These are phyloP conservation scores for Esteya vermicola DNA, from an alignment of 2,329 filamentous ascomycete species.

Conservation along the genomic window DNA sequence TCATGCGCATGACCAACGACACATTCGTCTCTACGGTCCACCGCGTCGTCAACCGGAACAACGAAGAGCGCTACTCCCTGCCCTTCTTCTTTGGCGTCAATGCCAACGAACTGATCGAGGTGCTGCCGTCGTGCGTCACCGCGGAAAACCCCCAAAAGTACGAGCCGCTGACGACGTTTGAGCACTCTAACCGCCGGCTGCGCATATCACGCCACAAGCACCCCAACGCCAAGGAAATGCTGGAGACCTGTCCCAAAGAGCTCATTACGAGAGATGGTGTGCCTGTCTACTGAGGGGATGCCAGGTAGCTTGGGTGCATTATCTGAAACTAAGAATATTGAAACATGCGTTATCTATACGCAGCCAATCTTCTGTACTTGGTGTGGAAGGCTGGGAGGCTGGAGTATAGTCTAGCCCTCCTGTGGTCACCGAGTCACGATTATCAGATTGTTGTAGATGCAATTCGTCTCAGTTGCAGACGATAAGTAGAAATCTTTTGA, in stretches of 20 bases:
- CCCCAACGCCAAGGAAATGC: neutral
- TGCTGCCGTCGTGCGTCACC: constrained; percentile 17
- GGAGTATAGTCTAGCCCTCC: too few relatives aligned
- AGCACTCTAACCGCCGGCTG: constrained; percentile 14
- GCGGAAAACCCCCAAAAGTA: constrained; percentile 18
- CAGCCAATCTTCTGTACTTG: too few relatives aligned
- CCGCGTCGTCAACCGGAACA: constrained; percentile 7
- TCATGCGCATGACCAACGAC: constrained; percentile 10
- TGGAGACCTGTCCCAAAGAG: neutral
- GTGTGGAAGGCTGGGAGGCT: too few relatives aligned
- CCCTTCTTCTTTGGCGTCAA: constrained; percentile 10
- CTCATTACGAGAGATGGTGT: neutral
- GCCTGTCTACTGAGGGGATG: too few relatives aligned
- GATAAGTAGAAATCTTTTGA: too few relatives aligned
- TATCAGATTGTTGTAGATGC: too few relatives aligned
- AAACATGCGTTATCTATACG: too few relatives aligned
- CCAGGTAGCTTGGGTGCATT: too few relatives aligned
- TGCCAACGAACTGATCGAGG: constrained; percentile 13
- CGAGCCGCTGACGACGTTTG: constrained; percentile 18
- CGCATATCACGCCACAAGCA: constrained; percentile 11
- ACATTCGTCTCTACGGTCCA: constrained; percentile 8
- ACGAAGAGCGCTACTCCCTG: constrained; percentile 7
- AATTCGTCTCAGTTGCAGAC: too few relatives aligned
- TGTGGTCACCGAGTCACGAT: too few relatives aligned
- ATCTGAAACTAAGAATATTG: too few relatives aligned